Evolutionary conservation across 495 filamentous ascomycete genomes (phyloP).

Genomic region (Evansstolkia leycettana): DNA sequence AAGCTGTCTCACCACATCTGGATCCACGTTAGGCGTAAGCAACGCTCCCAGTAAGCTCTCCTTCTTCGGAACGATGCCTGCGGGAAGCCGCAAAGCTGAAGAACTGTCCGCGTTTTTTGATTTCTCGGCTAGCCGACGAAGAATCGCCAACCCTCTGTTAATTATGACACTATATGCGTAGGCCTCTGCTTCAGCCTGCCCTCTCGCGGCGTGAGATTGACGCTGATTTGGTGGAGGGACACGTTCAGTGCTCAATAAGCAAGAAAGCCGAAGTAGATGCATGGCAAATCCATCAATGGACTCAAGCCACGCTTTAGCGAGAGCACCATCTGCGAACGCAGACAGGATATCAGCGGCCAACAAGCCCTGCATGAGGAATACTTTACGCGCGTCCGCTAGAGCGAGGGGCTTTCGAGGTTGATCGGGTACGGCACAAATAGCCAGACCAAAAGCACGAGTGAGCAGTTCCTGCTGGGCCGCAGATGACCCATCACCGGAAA

Average conservation of each 20-base stretch:
- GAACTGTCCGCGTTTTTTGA: constrained; percentile 47
- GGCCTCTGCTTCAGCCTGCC: constrained; percentile 29
- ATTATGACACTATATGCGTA: constrained; percentile 46
- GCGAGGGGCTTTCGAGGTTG: constrained; percentile 38
- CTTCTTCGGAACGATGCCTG: constrained; percentile 52
- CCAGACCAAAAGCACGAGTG: constrained; percentile 78
- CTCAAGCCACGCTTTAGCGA: constrained; percentile 74
- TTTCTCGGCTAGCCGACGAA: constrained; percentile 60
- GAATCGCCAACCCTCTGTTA: constrained; percentile 54
- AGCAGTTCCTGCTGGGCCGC: constrained; percentile 58
- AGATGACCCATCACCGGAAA: constrained; percentile 50
- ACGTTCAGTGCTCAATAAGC: constrained; percentile 51
- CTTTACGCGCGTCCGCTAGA: constrained; percentile 68
- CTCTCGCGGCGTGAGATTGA: constrained; percentile 16
- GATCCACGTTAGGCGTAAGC: constrained; percentile 46
- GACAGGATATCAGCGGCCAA: constrained; percentile 83
- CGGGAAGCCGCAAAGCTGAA: constrained; percentile 36
- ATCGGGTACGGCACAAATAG: constrained; percentile 74
- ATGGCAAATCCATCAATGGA: constrained; percentile 77
- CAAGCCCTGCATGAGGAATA: constrained; percentile 81
- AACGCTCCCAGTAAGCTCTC: constrained; percentile 60
- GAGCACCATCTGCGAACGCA: constrained; percentile 52
- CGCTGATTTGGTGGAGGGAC: constrained; percentile 25
- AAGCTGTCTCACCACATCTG: constrained; percentile 55
- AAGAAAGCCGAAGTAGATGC: constrained; percentile 61